Conservation (phyloP, 2,329 filamentous ascomycete genomes). For the Cadophora sp. region DNA sequence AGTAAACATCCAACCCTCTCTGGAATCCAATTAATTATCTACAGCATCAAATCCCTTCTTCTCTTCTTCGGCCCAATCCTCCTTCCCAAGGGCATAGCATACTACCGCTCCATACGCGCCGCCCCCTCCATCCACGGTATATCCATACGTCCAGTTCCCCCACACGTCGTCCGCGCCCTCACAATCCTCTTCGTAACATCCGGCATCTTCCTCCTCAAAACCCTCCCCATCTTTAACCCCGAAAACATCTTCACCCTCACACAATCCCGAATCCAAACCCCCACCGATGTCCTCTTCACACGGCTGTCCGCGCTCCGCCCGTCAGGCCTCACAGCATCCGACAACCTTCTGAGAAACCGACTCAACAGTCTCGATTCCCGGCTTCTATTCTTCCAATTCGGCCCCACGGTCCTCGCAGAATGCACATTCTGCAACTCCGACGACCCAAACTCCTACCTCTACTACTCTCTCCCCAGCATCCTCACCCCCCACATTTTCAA, state of each 20-base stretch:
- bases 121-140: slow-evolving; percentile 53
- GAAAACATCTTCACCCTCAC: slow-evolving; percentile 85
- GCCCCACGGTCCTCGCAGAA: slow-evolving; percentile 72
- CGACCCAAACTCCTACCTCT: slow-evolving; percentile 73
- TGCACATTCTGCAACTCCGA: slow-evolving; percentile 86
- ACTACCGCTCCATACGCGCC: slow-evolving; percentile 63
- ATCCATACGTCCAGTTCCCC: slow-evolving; percentile 62
- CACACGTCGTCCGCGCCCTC: slow-evolving; percentile 61
- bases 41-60: slow-evolving; percentile 52
- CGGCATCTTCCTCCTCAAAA: slow-evolving; percentile 64
- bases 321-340: slow-evolving; percentile 57
- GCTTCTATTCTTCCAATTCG: slow-evolving; percentile 83
- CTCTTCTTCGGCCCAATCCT: slow-evolving; percentile 72
- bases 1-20: slow-evolving; percentile 42
- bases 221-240: slow-evolving; percentile 71
- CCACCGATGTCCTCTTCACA: slow-evolving; percentile 83
- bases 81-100: slow-evolving; percentile 68
- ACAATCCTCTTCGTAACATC: slow-evolving; percentile 60
- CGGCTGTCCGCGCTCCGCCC: slow-evolving; percentile 69
- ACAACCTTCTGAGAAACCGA: slow-evolving; percentile 70
- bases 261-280: slow-evolving; percentile 81
- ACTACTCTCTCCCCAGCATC: slow-evolving; percentile 79
- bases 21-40: slow-evolving; percentile 43
- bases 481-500: slow-evolving; percentile 82
- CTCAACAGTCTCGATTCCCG: slow-evolving; percentile 76